Percentiles rank a stretch among this genome's conserved stretches.
Evolutionary conservation across 2,329 filamentous ascomycete species (phyloP).

Genomic region (Venturia aucupariae): DNA sequence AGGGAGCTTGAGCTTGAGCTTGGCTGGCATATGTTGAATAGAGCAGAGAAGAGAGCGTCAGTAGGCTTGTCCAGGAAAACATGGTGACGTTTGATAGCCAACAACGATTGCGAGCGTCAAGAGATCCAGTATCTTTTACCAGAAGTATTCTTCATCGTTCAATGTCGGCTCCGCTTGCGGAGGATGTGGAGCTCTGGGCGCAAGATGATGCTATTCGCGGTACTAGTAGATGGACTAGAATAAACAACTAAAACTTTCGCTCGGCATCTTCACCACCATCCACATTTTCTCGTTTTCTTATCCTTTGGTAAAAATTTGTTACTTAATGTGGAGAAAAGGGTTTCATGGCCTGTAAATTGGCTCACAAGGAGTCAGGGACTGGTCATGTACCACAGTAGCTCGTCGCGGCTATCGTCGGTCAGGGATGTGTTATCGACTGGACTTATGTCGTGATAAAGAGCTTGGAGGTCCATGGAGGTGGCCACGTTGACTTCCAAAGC

Average conservation of each 20-base stretch:
- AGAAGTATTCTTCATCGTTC: not conserved
- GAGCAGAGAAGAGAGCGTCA: not conserved
- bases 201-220: not conserved
- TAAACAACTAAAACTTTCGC: not conserved
- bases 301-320: not conserved
- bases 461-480: not conserved
- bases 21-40: not conserved
- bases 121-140: too few relatives aligned
- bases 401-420: not conserved
- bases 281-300: not conserved
- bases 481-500: not conserved
- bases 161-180: not conserved
- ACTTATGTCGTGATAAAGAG: not conserved
- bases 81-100: not conserved
- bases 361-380: not conserved
- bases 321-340: not conserved
- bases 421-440: not conserved
- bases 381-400: not conserved
- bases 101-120: not conserved
- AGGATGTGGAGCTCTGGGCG: not conserved
- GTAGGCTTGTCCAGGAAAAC: not conserved
- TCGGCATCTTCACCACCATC: not conserved
- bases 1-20: slow-evolving; percentile 2
- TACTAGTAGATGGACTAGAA: too few relatives aligned
- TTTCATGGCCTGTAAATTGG: not conserved